Percentiles rank a stretch among this genome's conserved stretches.
These are phyloP conservation scores for Gossypium aridum DNA, from an alignment of 441 rosid genomes.

Conservation along the genomic window DNA sequence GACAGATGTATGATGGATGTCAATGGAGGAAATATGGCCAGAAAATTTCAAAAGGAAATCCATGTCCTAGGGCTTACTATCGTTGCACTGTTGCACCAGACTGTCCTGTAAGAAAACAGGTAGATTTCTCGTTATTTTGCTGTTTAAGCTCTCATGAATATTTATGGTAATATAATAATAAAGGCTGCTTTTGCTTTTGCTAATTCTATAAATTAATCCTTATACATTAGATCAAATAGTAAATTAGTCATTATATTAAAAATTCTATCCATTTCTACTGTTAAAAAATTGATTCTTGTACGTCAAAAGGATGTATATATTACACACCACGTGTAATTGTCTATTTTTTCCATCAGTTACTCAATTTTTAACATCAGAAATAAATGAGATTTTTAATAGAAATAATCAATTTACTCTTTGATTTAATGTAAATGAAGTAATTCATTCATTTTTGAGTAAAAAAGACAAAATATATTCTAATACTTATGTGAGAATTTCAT, in stretches of 20 bases:
- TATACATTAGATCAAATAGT: rapidly evolving
- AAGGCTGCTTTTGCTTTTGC: no score
- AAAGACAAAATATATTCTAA: rapidly evolving
- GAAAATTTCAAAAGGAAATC: constrained; percentile 80
- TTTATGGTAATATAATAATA: no score
- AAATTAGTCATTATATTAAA: no score
- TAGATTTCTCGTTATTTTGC: constrained; percentile 8
- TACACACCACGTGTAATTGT: no score
- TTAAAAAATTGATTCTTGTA: no score
- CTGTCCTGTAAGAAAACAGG: constrained; percentile 90
- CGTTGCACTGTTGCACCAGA: constrained; percentile 80
- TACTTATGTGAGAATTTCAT: rapidly evolving
- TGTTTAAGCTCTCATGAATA: no score
- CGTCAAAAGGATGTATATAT: no score
- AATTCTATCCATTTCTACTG: rapidly evolving
- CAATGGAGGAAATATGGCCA: constrained; percentile 99
- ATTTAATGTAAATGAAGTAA: no score
- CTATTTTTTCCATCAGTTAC: rapidly evolving
- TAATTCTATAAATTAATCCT: no score
- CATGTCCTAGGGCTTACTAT: constrained; percentile 84
- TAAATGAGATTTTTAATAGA: no score
- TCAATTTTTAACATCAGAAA: no score
- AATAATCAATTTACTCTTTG: rapidly evolving
- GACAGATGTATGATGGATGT: constrained; percentile 85
- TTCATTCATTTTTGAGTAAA: rapidly evolving